Evolutionary conservation across 192 early-diverging fungal species (phyloP).

Genomic region (Gigaspora rosea): DNA sequence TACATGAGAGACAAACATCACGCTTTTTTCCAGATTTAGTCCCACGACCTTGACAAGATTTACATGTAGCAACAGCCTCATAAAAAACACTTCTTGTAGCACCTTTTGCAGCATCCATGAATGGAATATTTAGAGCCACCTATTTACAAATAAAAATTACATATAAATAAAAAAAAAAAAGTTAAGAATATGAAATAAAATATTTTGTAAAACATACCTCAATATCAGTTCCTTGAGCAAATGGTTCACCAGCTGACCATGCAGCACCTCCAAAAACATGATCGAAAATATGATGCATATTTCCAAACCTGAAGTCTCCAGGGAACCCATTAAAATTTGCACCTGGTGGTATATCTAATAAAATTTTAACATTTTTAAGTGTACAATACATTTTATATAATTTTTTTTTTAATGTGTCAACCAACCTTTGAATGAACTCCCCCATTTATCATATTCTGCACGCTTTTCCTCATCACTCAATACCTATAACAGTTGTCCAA

Average conservation of each 20-base stretch:
- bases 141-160: conserved; percentile 20
- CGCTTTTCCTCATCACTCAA: conserved; percentile 92
- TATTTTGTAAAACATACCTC: conserved; percentile 43
- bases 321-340: conserved; percentile 58
- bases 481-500: conserved; percentile 48
- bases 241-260: conserved; percentile 24
- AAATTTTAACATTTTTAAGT: no score
- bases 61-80: conserved; percentile 69
- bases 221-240: conserved; percentile 62
- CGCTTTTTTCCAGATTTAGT: conserved; percentile 74
- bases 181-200: not conserved
- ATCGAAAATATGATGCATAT: conserved; percentile 35
- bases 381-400: not conserved
- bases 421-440: conserved; percentile 46
- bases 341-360: conserved; percentile 33
- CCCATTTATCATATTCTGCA: conserved; percentile 90
- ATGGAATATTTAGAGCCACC: conserved; percentile 66
- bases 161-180: not conserved
- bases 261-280: conserved; percentile 41
- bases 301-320: conserved; percentile 63
- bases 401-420: not conserved
- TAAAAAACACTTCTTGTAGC: conserved; percentile 65
- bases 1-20: conserved; percentile 72
- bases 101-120: conserved; percentile 93
- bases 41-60: conserved; percentile 79